phyloP scores from a whole-genome alignment of 1,284 basidiomycete species.

The Ustilago loliicola region DNA sequence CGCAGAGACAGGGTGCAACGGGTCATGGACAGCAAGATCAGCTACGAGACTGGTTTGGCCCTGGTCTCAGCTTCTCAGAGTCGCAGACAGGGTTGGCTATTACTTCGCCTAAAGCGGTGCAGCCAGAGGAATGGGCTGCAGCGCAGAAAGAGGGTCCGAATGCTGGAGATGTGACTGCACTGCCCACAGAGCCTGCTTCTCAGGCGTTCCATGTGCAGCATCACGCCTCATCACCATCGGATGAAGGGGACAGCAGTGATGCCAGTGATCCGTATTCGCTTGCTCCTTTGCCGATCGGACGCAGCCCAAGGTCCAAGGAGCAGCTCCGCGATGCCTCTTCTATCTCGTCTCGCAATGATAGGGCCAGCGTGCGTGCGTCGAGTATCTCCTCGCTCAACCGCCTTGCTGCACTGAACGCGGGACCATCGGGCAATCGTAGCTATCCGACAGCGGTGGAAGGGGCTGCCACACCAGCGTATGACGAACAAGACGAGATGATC shows the following conservation, averaged over 20 bases:
- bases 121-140: constrained; percentile 27
- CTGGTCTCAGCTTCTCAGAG: constrained; percentile 4
- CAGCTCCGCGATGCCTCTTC: constrained; percentile 35
- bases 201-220: constrained; percentile 26
- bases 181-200: not conserved
- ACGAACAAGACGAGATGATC: not conserved
- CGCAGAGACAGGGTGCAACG: not conserved
- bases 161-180: not conserved
- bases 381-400: constrained; percentile 39
- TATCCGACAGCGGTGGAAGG: constrained; percentile 1
- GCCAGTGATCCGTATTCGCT: constrained; percentile 43
- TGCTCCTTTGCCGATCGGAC: constrained; percentile 36
- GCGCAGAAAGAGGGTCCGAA: not conserved
- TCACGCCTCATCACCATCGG: constrained; percentile 21
- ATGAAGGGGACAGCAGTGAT: constrained; percentile 21
- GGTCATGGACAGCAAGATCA: constrained; percentile 10
- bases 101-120: constrained; percentile 33
- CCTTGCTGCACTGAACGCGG: constrained; percentile 21
- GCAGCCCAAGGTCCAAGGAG: constrained; percentile 38
- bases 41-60: constrained; percentile 21
- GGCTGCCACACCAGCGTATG: not conserved
- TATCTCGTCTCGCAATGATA: constrained; percentile 27
- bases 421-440: not conserved
- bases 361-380: constrained; percentile 20
- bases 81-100: constrained; percentile 38